Percentiles rank a stretch among this genome's conserved stretches.
These are phyloP conservation scores for Fusarium beomiforme DNA, from an alignment of 2,329 filamentous ascomycete genomes.

Conservation along the genomic window DNA sequence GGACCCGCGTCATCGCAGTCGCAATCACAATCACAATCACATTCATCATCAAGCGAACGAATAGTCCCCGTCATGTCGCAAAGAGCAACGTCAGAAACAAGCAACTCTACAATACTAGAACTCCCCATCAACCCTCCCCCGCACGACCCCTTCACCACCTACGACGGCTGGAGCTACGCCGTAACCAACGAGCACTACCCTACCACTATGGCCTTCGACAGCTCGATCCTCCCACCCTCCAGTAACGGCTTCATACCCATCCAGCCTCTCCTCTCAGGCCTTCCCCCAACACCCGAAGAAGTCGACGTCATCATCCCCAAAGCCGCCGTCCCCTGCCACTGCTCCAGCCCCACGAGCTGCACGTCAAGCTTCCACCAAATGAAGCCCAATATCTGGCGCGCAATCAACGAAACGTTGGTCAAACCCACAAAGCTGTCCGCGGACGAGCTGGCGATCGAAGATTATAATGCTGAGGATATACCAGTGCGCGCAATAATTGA, in stretches of 20 bases:
- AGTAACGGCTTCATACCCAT: slow-evolving; percentile 1
- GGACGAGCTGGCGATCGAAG: slow-evolving; percentile 29
- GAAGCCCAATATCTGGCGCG: slow-evolving; percentile 40
- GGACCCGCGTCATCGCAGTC: neutral
- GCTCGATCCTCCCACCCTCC: slow-evolving; percentile 1
- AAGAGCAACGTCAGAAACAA: slow-evolving; percentile 10
- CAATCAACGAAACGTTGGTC: slow-evolving; percentile 36
- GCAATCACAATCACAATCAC: neutral
- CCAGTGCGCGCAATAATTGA: slow-evolving; percentile 41
- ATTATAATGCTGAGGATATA: slow-evolving; percentile 38
- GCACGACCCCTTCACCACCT: neutral
- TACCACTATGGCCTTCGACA: slow-evolving; percentile 10
- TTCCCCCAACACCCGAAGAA: neutral
- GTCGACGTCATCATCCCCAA: slow-evolving; percentile 20
- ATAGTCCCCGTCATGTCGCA: neutral
- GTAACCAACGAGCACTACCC: neutral
- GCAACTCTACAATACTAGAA: slow-evolving; percentile 6
- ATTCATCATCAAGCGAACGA: neutral
- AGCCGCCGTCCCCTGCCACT: slow-evolving; percentile 4
- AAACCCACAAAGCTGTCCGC: slow-evolving; percentile 19
- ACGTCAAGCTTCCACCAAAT: neutral
- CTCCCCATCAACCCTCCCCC: slow-evolving; percentile 9
- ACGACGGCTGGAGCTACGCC: slow-evolving; percentile 14
- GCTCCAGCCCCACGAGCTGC: slow-evolving; percentile 10
- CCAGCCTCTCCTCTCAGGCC: neutral